Base-by-base conservation (phyloP, 1,284 basidiomycete species). In the Cystobasidium sp. region DNA sequence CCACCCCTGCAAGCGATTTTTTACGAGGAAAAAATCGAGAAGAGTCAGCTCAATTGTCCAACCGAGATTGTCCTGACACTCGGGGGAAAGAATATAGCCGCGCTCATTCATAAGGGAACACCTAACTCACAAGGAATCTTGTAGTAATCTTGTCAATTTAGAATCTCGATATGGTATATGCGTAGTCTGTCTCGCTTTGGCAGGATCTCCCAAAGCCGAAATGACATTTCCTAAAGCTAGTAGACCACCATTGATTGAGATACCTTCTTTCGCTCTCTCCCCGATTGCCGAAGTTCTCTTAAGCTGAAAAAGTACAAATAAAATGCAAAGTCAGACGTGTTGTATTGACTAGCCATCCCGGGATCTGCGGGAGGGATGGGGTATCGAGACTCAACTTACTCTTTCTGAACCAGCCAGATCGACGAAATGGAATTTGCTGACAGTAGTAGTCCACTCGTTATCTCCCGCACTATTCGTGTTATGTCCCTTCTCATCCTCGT, bases 341-440 rank as follows among this genome's bases (percentile, higher is more conserved):
- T 58, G 39, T 37, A 44, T 59, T 10, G 59, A 43, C 16, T 20
- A 56, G 18, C 39, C 39, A 16, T 16, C 43, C 46, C 16, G 53
- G 12, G 14, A 16, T 76, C 58, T 67, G 31, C 62, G 43, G 22
- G n/a, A 24, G 31, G 8, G 3, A 59, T 12, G 20, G 0, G 16
- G 31, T 31, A 31, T 31, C 31, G 5, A 1, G 31, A 6, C 12
- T 88, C 47, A 6, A 49, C 61, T 81, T 81, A 93, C 91, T 79
- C 97, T 86, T 85, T 99, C 96, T 44, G 93, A 96, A 65, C 96
- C 96, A 37, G 96, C 96, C 77, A 99, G 84, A 84, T 99, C 96
- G 63, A 99, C 97, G 81, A 98, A 97, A 84, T 99, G 96, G 84
- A 98, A 97, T 82, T 99, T 99, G 77, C 93, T 96, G 53, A 91